Conservation (phyloP, 306 rosid genomes). For the Phaseolus lunatus region DNA sequence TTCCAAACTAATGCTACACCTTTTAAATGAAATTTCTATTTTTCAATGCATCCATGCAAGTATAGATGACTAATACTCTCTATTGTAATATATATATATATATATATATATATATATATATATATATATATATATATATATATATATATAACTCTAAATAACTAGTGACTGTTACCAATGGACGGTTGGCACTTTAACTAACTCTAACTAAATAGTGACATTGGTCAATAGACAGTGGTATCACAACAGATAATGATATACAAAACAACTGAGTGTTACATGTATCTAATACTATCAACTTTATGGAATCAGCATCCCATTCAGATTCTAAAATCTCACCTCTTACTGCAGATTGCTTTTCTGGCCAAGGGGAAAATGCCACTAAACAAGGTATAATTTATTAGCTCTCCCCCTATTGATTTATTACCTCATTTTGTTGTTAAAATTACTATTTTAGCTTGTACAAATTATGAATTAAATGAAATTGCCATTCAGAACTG, state of each 20-base stretch:
- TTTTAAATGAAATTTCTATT: neutral
- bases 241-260: too few species aligned
- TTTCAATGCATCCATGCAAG: constrained; percentile 5
- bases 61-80: neutral
- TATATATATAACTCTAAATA: too few species aligned
- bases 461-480: too few species aligned
- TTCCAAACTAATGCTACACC: constrained; percentile 15
- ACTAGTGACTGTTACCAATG: too few species aligned
- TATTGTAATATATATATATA: too few species aligned
- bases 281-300: neutral
- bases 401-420: neutral
- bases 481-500: too few species aligned
- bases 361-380: constrained; percentile 55
- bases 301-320: neutral
- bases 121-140: too few species aligned
- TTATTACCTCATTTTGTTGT: constrained; percentile 14
- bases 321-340: constrained; percentile 42
- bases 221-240: too few species aligned
- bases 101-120: too few species aligned
- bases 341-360: constrained; percentile 73
- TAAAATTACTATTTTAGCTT: too few species aligned
- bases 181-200: too few species aligned
- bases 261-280: neutral
- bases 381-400: constrained; percentile 57
- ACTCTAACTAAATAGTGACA: too few species aligned